phyloP scores from a whole-genome alignment of 192 early-diverging fungal genomes.

The Coemansia sp. region DNA sequence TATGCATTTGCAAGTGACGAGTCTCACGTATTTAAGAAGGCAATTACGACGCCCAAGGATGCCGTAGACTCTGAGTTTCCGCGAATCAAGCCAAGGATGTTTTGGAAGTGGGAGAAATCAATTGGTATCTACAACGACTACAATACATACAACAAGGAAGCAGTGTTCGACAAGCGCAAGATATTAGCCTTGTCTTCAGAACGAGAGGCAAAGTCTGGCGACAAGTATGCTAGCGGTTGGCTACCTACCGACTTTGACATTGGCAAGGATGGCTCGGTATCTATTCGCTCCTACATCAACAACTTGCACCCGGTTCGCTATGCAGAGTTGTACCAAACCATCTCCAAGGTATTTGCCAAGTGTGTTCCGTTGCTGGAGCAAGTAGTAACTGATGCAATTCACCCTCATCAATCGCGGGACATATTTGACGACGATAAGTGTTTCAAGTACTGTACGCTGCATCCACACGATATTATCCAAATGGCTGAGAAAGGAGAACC shows the following conservation, averaged over 20 bases:
- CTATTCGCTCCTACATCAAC: constrained; percentile 8
- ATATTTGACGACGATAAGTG: background rate
- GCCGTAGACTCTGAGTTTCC: background rate
- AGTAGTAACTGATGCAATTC: constrained; percentile 19
- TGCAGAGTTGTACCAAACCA: background rate
- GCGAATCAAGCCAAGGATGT: background rate
- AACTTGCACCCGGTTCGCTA: background rate
- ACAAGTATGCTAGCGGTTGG: background rate
- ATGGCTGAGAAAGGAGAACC: background rate
- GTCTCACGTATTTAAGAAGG: background rate
- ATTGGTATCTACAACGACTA: background rate
- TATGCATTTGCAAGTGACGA: background rate
- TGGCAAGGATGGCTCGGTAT: background rate
- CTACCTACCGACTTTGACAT: constrained; percentile 2
- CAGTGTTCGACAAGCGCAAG: background rate
- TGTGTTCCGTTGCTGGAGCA: constrained; percentile 53
- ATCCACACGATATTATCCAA: background rate
- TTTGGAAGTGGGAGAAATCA: background rate
- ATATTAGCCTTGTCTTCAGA: background rate
- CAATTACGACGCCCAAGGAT: background rate
- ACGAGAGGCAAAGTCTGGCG: background rate
- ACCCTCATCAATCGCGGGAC: background rate
- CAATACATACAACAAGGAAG: background rate
- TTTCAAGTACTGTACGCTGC: background rate
- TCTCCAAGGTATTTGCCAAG: constrained; percentile 1